Evolutionary conservation across 192 early-diverging fungal species (phyloP).

Genomic region (Mortierella claussenii): DNA sequence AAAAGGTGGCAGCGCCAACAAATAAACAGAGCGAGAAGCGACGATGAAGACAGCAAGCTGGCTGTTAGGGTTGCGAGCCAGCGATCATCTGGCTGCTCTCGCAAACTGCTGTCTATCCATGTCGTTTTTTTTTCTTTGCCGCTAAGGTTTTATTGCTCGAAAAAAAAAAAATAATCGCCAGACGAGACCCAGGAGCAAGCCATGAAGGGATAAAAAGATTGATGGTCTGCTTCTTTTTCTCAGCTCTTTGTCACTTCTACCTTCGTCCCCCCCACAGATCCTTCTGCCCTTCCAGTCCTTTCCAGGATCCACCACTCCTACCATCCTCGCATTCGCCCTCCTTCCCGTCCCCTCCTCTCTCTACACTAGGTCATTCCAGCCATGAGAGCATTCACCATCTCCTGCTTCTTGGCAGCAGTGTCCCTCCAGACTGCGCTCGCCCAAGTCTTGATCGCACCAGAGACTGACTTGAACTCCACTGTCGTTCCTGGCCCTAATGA

Average conservation of each 20-base stretch:
- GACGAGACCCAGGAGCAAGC: neutral
- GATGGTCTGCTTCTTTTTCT: neutral
- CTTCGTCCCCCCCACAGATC: neutral
- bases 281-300: constrained; percentile 40
- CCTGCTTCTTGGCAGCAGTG: constrained; percentile 42
- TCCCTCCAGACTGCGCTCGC: constrained; percentile 42
- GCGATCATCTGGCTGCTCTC: neutral
- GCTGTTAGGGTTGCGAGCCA: neutral
- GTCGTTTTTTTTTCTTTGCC: neutral
- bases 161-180: neutral
- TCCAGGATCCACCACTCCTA: constrained; percentile 15
- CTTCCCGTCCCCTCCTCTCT: neutral
- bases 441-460: constrained; percentile 47
- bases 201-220: neutral
- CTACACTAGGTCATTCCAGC: neutral
- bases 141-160: neutral
- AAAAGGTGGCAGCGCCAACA: too few relatives aligned
- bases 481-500: neutral
- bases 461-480: constrained; percentile 44
- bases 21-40: neutral
- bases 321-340: neutral
- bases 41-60: neutral
- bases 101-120: neutral
- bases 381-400: constrained; percentile 38
- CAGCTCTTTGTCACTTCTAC: neutral